Evolutionary conservation across 306 rosid genomes (phyloP).

Genomic region (Acacia confusa): DNA sequence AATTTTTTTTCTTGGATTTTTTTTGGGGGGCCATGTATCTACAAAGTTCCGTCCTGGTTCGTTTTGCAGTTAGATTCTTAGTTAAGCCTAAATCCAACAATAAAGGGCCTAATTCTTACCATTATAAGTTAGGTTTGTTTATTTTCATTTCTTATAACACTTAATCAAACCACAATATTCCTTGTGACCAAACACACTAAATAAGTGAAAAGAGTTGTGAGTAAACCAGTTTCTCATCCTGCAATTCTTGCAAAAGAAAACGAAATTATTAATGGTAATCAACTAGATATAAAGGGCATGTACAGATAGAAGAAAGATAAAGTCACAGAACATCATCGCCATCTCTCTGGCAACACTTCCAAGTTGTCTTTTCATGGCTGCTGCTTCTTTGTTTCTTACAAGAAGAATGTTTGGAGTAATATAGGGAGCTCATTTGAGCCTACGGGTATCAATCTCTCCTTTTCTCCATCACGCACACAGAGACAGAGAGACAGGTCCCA

Average conservation of each 20-base stretch:
- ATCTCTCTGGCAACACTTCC: neutral
- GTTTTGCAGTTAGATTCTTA: too few species aligned
- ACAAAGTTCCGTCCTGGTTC: too few species aligned
- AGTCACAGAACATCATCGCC: neutral
- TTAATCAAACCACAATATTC: neutral
- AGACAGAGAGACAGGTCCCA: constrained; percentile 6
- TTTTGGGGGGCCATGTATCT: too few species aligned
- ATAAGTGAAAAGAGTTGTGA: neutral
- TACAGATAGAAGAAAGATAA: neutral
- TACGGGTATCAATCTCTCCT: neutral
- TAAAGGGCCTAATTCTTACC: too few species aligned
- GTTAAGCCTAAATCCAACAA: too few species aligned
- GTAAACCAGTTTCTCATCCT: neutral
- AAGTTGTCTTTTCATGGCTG: neutral
- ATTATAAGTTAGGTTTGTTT: too few species aligned
- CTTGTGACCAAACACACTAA: neutral
- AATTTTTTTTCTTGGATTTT: too few species aligned
- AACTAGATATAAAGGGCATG: neutral
- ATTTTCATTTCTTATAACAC: neutral
- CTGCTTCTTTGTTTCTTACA: neutral
- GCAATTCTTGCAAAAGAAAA: neutral
- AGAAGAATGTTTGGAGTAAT: constrained; percentile 12
- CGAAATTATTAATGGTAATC: neutral
- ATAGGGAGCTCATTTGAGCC: constrained; percentile 30
- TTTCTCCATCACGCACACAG: neutral